A percentile compares a stretch with the other conserved stretches of the same genome.
Evolutionary conservation across 495 filamentous ascomycete genomes (phyloP).

Genomic region (Aspergillus heteromorphus): DNA sequence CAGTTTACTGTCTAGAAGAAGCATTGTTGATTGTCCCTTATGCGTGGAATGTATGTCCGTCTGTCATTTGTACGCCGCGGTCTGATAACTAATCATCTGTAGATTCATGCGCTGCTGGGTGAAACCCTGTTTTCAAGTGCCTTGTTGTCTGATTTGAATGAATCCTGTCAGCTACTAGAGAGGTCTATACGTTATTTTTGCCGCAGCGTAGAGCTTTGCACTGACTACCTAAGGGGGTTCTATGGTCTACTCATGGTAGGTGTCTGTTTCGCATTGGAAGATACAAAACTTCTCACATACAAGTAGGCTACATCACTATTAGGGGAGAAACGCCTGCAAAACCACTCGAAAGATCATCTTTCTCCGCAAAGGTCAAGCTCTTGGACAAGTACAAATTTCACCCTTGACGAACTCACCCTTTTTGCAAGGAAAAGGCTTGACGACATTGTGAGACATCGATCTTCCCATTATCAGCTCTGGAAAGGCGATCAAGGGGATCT

Average conservation of each 20-base stretch:
- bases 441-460: conserved; percentile 55
- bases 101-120: conserved; percentile 85
- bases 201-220: conserved; percentile 87
- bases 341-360: conserved; percentile 2
- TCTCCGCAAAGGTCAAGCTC: neutral
- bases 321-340: conserved; percentile 4
- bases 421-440: conserved; percentile 67
- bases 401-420: conserved; percentile 61
- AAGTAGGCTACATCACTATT: conserved; percentile 9
- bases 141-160: conserved; percentile 37
- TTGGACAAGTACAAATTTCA: conserved; percentile 38
- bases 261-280: neutral
- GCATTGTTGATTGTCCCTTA: conserved; percentile 83
- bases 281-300: neutral
- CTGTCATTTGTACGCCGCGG: neutral
- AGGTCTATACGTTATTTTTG: conserved; percentile 80
- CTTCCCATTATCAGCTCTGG: conserved; percentile 38
- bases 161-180: conserved; percentile 47
- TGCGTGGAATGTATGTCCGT: conserved; percentile 77
- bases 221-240: conserved; percentile 84
- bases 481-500: conserved; percentile 64
- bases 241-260: conserved; percentile 83
- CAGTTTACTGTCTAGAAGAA: conserved; percentile 86
- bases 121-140: conserved; percentile 73
- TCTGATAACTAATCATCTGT: conserved; percentile 2